Evolutionary conservation across 2,329 filamentous ascomycete genomes (phyloP).

Genomic region (Juglanconis sp.): DNA sequence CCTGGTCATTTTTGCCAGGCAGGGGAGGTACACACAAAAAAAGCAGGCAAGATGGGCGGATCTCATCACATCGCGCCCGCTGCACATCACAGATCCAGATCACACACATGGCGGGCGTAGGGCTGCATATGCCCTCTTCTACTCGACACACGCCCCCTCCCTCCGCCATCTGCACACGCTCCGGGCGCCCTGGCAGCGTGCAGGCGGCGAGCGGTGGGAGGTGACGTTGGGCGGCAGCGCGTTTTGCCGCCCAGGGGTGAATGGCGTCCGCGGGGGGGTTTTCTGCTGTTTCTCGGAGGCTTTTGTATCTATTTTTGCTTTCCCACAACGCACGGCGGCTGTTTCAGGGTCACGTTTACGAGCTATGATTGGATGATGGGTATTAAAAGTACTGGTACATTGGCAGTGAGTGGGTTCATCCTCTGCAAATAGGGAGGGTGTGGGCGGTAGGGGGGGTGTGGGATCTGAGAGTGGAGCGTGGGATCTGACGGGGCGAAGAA

Average conservation of each 20-base stretch:
- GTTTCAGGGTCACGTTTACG: constrained; percentile 50
- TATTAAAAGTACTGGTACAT: constrained; percentile 44
- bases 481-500: neutral
- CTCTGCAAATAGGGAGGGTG: constrained; percentile 22
- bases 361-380: constrained; percentile 51
- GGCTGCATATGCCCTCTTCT: constrained; percentile 16
- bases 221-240: constrained; percentile 19
- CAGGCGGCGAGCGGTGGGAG: constrained; percentile 8
- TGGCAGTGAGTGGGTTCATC: constrained; percentile 8
- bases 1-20: neutral
- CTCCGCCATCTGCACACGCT: constrained; percentile 12
- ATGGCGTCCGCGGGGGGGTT: constrained; percentile 12
- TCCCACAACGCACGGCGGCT: constrained; percentile 33
- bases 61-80: constrained; percentile 4
- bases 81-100: constrained; percentile 14
- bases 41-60: constrained; percentile 2
- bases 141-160: constrained; percentile 14
- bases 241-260: constrained; percentile 6
- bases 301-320: neutral
- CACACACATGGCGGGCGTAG: constrained; percentile 10
- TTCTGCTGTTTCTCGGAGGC: constrained; percentile 6
- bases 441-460: neutral
- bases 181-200: constrained; percentile 3
- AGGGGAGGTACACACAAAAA: neutral
- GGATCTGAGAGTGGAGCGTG: constrained; percentile 6